phyloP scores from a whole-genome alignment of 176 grass and related monocot genomes.

The Thalia dealbata region DNA sequence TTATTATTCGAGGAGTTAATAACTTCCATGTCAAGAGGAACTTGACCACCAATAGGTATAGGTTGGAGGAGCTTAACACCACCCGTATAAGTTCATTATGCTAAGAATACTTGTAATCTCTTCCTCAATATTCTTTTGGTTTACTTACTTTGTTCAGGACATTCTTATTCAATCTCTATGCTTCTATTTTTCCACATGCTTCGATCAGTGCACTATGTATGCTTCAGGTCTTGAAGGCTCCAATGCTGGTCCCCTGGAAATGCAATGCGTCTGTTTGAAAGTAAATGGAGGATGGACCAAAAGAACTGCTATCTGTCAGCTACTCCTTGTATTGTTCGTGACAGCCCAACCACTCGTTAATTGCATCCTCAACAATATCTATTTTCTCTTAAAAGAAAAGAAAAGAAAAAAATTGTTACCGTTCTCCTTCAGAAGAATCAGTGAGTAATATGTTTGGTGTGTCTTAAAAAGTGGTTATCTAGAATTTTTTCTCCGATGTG shows the following conservation, averaged over 20 bases:
- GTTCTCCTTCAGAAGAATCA: too few species aligned
- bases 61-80: constrained; percentile 1
- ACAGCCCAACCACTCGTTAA: constrained; percentile 19
- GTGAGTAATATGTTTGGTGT: too few species aligned
- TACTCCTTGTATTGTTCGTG: constrained; percentile 20
- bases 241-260: too few species aligned
- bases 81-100: constrained; percentile 4
- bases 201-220: not conserved
- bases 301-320: not conserved
- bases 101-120: not conserved
- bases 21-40: not conserved
- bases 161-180: not conserved
- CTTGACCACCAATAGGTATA: not conserved
- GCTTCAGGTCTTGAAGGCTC: too few species aligned
- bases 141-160: not conserved
- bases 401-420: too few species aligned
- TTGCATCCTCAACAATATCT: not conserved
- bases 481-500: too few species aligned
- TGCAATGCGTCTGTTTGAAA: too few species aligned
- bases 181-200: not conserved
- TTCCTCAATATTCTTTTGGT: constrained; percentile 4
- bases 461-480: too few species aligned
- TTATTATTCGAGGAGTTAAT: too few species aligned
- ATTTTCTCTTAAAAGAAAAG: too few species aligned
- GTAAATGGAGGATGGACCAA: too few species aligned